These are phyloP conservation scores for Coccinonectria pachysandricola DNA, from an alignment of 2,329 filamentous ascomycete genomes.

Conservation along the genomic window DNA sequence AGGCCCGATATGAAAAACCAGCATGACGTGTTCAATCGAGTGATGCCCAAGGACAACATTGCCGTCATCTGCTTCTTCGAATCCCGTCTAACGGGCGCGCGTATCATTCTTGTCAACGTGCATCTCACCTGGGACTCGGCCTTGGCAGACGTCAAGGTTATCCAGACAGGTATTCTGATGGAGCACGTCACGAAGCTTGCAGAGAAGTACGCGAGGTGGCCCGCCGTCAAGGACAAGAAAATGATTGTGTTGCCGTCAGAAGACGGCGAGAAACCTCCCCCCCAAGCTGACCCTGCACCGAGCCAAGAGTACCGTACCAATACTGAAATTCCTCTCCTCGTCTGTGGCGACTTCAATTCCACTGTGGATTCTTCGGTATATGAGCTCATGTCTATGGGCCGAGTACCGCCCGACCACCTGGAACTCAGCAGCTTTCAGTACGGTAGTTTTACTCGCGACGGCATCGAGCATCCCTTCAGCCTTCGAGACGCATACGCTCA, in stretches of 20 bases:
- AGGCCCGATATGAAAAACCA: constrained; percentile 94
- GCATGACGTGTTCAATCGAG: constrained; percentile 94
- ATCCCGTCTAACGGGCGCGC: constrained; percentile 79
- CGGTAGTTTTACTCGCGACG: constrained; percentile 83
- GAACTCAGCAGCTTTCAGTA: constrained; percentile 78
- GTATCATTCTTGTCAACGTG: constrained; percentile 85
- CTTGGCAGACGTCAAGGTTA: constrained; percentile 87
- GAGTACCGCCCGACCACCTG: constrained; percentile 64
- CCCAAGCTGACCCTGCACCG: constrained; percentile 57
- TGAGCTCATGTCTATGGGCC: constrained; percentile 75
- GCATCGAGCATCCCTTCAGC: constrained; percentile 90
- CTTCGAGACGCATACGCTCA: constrained; percentile 82
- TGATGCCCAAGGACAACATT: constrained; percentile 98
- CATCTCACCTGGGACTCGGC: constrained; percentile 93
- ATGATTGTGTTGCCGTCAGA: constrained; percentile 36
- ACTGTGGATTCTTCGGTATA: constrained; percentile 80
- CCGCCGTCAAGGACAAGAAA: constrained; percentile 73
- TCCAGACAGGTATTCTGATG: constrained; percentile 92
- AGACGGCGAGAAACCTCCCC: constrained; percentile 35
- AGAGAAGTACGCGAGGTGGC: constrained; percentile 72
- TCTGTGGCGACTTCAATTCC: constrained; percentile 97
- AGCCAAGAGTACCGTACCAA: constrained; percentile 80
- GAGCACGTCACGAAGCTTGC: constrained; percentile 80
- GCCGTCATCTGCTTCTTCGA: constrained; percentile 87
- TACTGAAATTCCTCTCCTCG: constrained; percentile 78